phyloP scores from a whole-genome alignment of 805 yeast species.

The Wickerhamomyces ciferrii region DNA sequence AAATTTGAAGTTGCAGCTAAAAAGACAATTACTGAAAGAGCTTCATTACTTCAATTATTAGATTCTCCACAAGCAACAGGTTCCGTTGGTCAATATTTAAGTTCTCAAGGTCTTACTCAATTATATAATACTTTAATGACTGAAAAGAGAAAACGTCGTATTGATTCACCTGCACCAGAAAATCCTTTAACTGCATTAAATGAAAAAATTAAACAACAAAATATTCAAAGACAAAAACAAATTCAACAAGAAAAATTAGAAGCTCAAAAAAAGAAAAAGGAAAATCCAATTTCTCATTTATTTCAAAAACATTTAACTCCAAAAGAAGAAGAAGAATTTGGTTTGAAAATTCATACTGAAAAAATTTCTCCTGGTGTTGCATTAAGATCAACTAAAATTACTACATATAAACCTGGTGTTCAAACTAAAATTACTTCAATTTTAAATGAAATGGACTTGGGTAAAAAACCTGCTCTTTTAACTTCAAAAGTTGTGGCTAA shows the following conservation, averaged over 20 bases:
- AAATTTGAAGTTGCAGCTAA: conserved; percentile 90
- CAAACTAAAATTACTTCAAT: conserved; percentile 57
- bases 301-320: conserved; percentile 43
- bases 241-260: conserved; percentile 18
- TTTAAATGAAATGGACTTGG: conserved; percentile 73
- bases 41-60: conserved; percentile 66
- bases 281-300: conserved; percentile 31
- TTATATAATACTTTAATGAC: conserved; percentile 75
- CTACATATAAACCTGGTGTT: conserved; percentile 72
- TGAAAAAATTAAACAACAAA: conserved; percentile 25
- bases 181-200: conserved; percentile 39
- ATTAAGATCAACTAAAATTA: conserved; percentile 72
- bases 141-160: conserved; percentile 52
- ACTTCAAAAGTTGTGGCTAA: conserved; percentile 71
- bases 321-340: conserved; percentile 81
- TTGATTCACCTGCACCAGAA: conserved; percentile 33
- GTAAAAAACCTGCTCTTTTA: conserved; percentile 83
- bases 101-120: conserved; percentile 87
- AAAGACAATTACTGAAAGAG: conserved; percentile 79
- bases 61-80: conserved; percentile 85
- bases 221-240: conserved; percentile 19
- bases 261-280: conserved; percentile 15
- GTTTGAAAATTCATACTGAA: conserved; percentile 74
- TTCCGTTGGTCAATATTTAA: conserved; percentile 66
- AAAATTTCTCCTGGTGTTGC: conserved; percentile 67